Evolutionary conservation across 768 basidiomycete genomes (phyloP), one percentile per base, ranked within the genome.

Genomic region (Phylloporus rhodoxanthus): DNA sequence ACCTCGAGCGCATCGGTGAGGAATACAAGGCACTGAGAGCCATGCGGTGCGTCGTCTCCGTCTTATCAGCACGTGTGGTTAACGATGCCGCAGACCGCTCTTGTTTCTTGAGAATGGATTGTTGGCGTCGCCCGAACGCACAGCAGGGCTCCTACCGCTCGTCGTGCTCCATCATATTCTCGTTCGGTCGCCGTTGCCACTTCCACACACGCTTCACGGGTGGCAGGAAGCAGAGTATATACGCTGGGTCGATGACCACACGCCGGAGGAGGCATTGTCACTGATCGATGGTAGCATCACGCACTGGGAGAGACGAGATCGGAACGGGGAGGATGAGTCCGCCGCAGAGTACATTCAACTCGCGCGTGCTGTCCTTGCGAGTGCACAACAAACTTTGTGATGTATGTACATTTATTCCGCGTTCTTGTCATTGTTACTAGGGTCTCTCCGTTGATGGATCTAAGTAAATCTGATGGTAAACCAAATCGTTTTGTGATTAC

Each of bases 151-250:
- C n/a, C 83, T 92, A 2, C 81, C 90, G 5, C 75, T 97, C 19
- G 81, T 96, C 57, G 85, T 98, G 14, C 71, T 97, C 14, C 94
- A 98, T 62, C 86, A 96, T 56, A 86, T 96, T 58, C 75, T 96
- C 29, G 93, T 98, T 21, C 84, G 91, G 9, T 91, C 91, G 2
- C 85, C 88, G 1, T 75, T 91, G 47, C 80, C 87, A 5, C 75
- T 98, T 33, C 95, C 96, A 9, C 91, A 99, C 64, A 77, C 79
- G 43, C 67, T 92, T 48, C 92, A 97, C 61, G 86, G 87, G 0
- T 98, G 96, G 95, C 86, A 89, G 50, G 92, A 97, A 63, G 78
- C 86, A 4, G 96, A 98, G 71, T 99, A 99, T 66, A 89, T 96
- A 43, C 81, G 90, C 38, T 99, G 94, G 93, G 76, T 98, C 11